Conservation (phyloP, 2,329 filamentous ascomycete genomes). For the Calonectria crousiana region DNA sequence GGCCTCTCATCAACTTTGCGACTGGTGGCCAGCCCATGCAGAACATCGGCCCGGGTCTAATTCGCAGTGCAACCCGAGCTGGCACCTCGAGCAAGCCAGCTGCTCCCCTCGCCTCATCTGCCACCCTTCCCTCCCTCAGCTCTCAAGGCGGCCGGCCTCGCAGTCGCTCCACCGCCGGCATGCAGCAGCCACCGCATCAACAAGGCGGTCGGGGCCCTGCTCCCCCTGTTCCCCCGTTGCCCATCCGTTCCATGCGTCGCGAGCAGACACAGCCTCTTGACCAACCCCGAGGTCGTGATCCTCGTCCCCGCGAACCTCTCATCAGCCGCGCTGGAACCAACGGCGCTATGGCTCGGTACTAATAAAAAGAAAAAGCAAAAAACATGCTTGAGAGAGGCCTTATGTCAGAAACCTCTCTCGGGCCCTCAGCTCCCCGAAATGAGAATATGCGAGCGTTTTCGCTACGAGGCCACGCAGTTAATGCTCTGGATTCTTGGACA, state of each 20-base stretch:
- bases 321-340: conserved; percentile 47
- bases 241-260: conserved; percentile 44
- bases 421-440: neutral
- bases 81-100: conserved; percentile 16
- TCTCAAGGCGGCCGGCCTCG: conserved; percentile 31
- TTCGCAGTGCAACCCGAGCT: conserved; percentile 32
- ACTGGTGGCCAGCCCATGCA: conserved; percentile 42
- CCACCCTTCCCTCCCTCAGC: conserved; percentile 10
- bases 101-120: conserved; percentile 27
- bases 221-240: conserved; percentile 44
- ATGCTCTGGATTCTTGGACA: conserved; percentile 30
- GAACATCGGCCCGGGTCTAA: conserved; percentile 32
- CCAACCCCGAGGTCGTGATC: conserved; percentile 40
- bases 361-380: neutral
- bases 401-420: neutral
- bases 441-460: conserved; percentile 2
- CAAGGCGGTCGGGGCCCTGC: conserved; percentile 25
- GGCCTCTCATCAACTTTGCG: conserved; percentile 62
- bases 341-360: conserved; percentile 33
- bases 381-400: neutral
- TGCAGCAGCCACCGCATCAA: conserved; percentile 19
- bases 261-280: conserved; percentile 39
- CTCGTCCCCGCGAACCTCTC: conserved; percentile 46
- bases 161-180: conserved; percentile 43
- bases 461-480: conserved; percentile 38